Evolutionary conservation across 2,329 filamentous ascomycete species (phyloP).

Genomic region (Sarocladium kiliense): DNA sequence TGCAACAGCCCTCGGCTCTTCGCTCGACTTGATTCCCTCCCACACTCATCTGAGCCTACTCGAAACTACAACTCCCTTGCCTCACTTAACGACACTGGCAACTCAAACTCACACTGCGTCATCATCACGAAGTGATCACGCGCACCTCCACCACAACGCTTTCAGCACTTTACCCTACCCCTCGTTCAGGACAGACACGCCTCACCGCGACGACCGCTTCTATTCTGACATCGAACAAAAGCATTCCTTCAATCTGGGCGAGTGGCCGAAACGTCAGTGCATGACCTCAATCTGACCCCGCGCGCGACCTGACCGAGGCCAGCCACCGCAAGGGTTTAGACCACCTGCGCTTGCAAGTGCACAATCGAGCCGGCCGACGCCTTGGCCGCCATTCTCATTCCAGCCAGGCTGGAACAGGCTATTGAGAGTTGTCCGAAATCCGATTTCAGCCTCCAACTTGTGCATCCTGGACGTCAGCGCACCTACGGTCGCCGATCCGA

Average conservation of each 20-base stretch:
- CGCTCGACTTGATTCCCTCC: neutral
- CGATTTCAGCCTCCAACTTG: neutral
- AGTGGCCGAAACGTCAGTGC: neutral
- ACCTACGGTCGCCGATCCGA: no score
- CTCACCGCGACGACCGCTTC: neutral
- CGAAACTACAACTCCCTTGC: no score
- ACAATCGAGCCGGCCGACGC: neutral
- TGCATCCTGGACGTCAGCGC: neutral
- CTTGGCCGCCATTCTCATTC: neutral
- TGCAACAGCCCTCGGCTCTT: neutral
- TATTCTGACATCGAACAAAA: no score
- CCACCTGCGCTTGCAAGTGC: neutral
- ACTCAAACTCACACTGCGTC: neutral
- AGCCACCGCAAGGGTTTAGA: neutral
- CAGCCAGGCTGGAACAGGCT: neutral
- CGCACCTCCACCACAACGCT: neutral
- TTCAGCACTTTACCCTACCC: neutral
- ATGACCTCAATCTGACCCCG: neutral
- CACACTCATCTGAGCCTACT: neutral
- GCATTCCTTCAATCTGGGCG: no score
- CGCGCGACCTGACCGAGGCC: neutral
- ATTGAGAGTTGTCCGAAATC: neutral
- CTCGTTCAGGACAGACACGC: neutral
- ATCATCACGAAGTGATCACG: neutral
- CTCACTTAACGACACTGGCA: no score